A percentile compares a stretch with the other conserved stretches of the same genome.
phyloP scores from a whole-genome alignment of 176 grass and related monocot genomes.

The Musa beccarii region DNA sequence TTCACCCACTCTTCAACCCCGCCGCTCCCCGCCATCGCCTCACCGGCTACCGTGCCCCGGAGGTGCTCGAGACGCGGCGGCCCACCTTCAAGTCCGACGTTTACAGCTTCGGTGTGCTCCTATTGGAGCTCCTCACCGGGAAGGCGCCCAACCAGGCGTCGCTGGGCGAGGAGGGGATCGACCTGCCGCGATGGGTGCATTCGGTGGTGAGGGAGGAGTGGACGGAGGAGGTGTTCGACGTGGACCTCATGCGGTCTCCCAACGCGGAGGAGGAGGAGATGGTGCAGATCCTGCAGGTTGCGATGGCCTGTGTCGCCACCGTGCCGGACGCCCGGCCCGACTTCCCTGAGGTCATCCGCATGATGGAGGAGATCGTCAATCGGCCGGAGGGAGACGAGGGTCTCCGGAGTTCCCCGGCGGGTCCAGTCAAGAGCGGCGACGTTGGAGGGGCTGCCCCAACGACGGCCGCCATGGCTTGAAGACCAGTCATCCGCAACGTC shows the following conservation, averaged over 20 bases:
- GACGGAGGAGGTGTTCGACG: constrained; percentile 95
- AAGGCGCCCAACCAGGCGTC: constrained; percentile 54
- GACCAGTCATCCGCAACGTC: background rate
- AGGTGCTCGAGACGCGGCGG: constrained; percentile 56
- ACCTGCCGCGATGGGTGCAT: constrained; percentile 85
- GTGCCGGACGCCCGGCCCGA: constrained; percentile 56
- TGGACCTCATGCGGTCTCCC: constrained; percentile 42
- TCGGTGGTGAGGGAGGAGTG: constrained; percentile 94
- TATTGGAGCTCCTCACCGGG: constrained; percentile 74
- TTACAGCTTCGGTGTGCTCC: constrained; percentile 76
- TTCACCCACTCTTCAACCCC: constrained; percentile 63
- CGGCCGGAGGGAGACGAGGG: constrained; percentile 44
- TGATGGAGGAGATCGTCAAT: constrained; percentile 50
- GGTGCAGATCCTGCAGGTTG: constrained; percentile 85
- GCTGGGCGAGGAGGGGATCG: constrained; percentile 64
- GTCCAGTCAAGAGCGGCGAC: background rate
- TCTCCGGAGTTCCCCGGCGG: constrained; percentile 34
- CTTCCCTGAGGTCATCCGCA: constrained; percentile 36
- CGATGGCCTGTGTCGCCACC: constrained; percentile 66
- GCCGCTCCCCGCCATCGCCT: constrained; percentile 36
- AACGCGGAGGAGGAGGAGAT: constrained; percentile 74
- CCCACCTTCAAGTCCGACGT: constrained; percentile 74
- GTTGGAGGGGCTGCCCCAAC: background rate
- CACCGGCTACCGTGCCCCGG: constrained; percentile 60
- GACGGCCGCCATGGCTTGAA: background rate